phyloP scores from a whole-genome alignment of 2,329 filamentous ascomycete genomes.

The Periconia digitata region DNA sequence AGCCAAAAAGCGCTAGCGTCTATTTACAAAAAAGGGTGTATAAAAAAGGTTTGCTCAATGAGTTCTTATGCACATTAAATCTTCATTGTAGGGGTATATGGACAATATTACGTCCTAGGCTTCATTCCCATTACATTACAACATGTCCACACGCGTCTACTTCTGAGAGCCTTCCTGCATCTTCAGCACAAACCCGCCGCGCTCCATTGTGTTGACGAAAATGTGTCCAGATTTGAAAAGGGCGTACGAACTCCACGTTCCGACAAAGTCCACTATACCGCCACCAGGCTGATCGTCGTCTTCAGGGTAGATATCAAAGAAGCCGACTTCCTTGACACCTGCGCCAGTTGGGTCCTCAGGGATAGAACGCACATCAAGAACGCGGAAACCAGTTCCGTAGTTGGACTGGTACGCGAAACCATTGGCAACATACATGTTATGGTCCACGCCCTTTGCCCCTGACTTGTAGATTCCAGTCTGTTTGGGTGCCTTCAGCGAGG shows the following conservation, averaged over 20 bases:
- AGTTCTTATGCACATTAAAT: not conserved
- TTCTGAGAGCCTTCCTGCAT: constrained; percentile 24
- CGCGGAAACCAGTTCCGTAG: constrained; percentile 47
- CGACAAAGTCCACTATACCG: constrained; percentile 47
- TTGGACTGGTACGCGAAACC: constrained; percentile 48
- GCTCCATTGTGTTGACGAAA: constrained; percentile 45
- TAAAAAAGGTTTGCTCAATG: not conserved
- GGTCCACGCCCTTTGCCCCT: constrained; percentile 45
- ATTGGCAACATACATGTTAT: constrained; percentile 51
- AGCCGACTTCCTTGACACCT: constrained; percentile 46
- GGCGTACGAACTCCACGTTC: constrained; percentile 48
- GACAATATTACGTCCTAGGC: no score
- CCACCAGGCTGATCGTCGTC: constrained; percentile 43
- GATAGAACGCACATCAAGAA: constrained; percentile 47
- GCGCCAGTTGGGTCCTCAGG: constrained; percentile 43
- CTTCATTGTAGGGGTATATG: no score
- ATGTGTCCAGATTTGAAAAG: constrained; percentile 44
- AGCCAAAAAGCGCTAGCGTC: no score
- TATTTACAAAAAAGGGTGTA: no score
- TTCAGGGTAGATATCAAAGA: constrained; percentile 49
- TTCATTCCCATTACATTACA: no score
- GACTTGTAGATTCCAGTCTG: constrained; percentile 49
- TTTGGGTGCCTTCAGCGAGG: constrained; percentile 34
- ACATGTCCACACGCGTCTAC: no score
- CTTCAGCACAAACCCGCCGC: constrained; percentile 43